These are phyloP conservation scores for Leucocoprinus sp. DNA, from an alignment of 768 basidiomycete species.

Conservation along the genomic window DNA sequence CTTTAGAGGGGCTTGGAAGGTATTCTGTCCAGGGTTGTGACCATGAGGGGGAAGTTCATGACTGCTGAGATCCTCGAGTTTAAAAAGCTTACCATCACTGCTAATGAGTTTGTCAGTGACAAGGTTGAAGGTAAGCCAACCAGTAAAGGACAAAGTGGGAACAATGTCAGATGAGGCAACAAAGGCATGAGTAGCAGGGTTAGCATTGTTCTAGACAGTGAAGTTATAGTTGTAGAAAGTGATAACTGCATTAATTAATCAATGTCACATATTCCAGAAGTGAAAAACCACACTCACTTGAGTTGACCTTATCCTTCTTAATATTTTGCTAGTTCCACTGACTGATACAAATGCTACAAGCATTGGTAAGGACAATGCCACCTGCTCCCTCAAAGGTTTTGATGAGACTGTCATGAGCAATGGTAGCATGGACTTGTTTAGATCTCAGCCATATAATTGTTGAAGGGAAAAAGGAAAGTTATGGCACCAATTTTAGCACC, in stretches of 20 bases:
- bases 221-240: constrained; percentile 99
- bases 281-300: constrained; percentile 49
- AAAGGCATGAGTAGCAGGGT: constrained; percentile 97
- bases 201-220: constrained; percentile 98
- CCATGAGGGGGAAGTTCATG: constrained; percentile 91
- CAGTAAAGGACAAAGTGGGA: constrained; percentile 94
- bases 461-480: constrained; percentile 98
- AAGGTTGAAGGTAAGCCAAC: constrained; percentile 94
- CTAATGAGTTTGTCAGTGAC: constrained; percentile 83
- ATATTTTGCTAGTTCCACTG: constrained; percentile 98
- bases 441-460: constrained; percentile 89
- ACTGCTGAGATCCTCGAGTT: constrained; percentile 88
- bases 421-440: constrained; percentile 97
- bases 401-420: constrained; percentile 92
- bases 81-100: constrained; percentile 92
- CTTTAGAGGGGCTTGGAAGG: constrained; percentile 88
- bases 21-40: constrained; percentile 94
- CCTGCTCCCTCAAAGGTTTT: constrained; percentile 80
- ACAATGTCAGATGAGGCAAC: constrained; percentile 93
- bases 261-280: constrained; percentile 5
- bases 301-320: constrained; percentile 91
- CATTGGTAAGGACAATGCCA: constrained; percentile 93
- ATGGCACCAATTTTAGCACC: constrained; percentile 99
- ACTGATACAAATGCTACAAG: constrained; percentile 98
- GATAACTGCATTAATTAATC: constrained; percentile 56